These are phyloP conservation scores for Picea mariana DNA, from an alignment of 83 land plant genomes.

Conservation along the genomic window DNA sequence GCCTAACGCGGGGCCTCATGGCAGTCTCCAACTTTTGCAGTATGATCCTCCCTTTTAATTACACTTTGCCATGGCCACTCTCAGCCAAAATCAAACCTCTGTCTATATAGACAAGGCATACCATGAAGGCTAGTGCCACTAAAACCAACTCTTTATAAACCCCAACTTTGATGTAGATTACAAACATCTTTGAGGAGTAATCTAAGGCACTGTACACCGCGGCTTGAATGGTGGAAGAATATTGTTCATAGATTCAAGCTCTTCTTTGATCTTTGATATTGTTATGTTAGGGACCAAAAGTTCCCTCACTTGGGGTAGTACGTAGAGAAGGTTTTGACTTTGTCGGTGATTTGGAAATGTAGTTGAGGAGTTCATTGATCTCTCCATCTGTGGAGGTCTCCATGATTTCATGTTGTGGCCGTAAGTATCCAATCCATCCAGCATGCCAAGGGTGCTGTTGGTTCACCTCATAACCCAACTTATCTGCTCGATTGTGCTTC, in stretches of 20 bases:
- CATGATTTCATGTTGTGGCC: neutral
- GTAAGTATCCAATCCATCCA: neutral
- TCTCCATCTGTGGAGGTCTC: slow-evolving; percentile 10
- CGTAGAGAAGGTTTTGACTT: neutral
- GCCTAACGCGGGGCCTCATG: no score
- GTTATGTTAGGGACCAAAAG: no score
- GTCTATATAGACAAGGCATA: no score
- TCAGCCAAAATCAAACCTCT: no score
- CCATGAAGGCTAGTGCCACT: no score
- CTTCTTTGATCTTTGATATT: neutral
- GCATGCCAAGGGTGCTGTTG: slow-evolving; percentile 16
- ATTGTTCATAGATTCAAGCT: neutral
- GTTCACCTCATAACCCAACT: neutral
- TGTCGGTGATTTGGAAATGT: neutral
- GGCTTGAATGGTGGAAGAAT: slow-evolving; percentile 18
- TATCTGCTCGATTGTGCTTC: neutral
- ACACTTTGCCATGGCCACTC: no score
- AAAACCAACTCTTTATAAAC: no score
- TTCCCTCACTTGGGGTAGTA: no score
- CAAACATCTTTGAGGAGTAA: neutral
- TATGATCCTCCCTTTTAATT: no score
- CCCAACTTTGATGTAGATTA: slow-evolving; percentile 17
- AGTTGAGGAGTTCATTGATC: neutral
- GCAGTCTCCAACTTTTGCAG: no score
- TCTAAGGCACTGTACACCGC: slow-evolving; percentile 19